Evolutionary conservation across 495 filamentous ascomycete genomes (phyloP), one percentile per base, ranked within the genome.

Genomic region (Hyaloscypha variabilis): DNA sequence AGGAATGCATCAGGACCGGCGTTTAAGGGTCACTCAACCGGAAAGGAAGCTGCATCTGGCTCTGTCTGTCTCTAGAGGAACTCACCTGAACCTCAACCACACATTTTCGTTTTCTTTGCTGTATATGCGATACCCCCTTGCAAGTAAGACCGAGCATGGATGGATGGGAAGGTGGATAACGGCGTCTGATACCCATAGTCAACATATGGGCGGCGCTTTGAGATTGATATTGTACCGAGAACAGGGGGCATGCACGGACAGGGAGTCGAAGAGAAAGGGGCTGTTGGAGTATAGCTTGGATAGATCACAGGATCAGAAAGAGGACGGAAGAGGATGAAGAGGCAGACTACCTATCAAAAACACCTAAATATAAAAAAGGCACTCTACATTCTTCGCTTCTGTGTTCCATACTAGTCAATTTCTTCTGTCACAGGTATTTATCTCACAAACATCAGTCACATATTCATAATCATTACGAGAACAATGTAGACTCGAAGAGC

Each of bases 61-160:
- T n/a, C n/a, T n/a, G n/a, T 51, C 42, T 58, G 21, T 8, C 28
- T 30, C 24, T 11, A 21, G 23, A 13, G 39, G 34, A 53, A 39
- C 28, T 34, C 28, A 46, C 39, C 19, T 17, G 4, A 46, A 6
- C 24, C 3, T 62, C 51, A 52, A 59, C 54, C 49, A 60, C n/a
- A n/a, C n/a, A n/a, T n/a, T 64, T 63, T 67, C 59, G 58, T 46
- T 68, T 63, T 65, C 65, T 23, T 70, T 67, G 31, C 31, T 70
- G 64, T 55, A 73, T 74, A 66, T 59, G 61, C 34, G 64, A 66
- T 66, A 66, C 64, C 64, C 64, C 58, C 26, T 61, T 54, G 54
- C 54, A 14, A 30, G 54, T 17, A 58, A 19, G 54, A 55, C 36
- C 21, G 54, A 58, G 23, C 34, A 65, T 65, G 51, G 25, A n/a